These are phyloP conservation scores for Acacia melanoxylon DNA, from an alignment of 306 rosid species.

Conservation along the genomic window DNA sequence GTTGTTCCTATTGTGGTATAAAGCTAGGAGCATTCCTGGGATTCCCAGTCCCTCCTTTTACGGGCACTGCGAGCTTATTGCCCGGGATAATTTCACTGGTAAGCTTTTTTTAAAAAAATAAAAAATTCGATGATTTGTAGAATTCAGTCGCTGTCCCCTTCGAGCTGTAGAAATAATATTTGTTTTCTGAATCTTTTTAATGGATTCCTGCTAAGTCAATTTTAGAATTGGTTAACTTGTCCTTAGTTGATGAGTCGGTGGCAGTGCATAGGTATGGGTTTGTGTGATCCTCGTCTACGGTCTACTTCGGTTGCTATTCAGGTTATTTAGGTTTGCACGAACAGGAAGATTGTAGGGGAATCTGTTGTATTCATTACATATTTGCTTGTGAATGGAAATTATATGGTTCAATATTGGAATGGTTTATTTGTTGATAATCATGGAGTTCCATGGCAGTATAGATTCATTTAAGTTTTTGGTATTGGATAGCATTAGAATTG, in stretches of 20 bases:
- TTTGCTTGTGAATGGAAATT: background rate
- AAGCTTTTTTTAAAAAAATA: too few relatives aligned
- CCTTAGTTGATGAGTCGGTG: background rate
- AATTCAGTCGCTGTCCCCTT: background rate
- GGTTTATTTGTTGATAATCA: background rate
- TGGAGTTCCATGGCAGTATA: background rate
- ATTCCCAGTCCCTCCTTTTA: conserved; percentile 56
- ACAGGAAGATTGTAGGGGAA: background rate
- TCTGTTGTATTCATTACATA: background rate
- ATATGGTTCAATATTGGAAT: background rate
- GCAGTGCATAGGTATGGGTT: background rate
- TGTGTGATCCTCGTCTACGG: background rate
- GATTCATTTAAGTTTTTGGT: too few relatives aligned
- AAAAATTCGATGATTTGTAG: background rate
- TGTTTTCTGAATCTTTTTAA: background rate
- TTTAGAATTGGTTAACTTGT: background rate
- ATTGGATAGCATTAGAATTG: background rate
- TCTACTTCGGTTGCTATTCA: background rate
- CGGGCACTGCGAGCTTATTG: conserved; percentile 59
- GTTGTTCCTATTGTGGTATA: conserved; percentile 49
- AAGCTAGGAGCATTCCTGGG: conserved; percentile 58
- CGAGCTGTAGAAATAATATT: background rate
- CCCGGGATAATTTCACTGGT: conserved; percentile 53
- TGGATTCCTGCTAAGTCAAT: background rate
- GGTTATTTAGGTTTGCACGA: background rate